Percentiles rank a stretch among this genome's conserved stretches.
These are phyloP conservation scores for Clarireedia hainanense DNA, from an alignment of 2,329 filamentous ascomycete genomes.

Conservation along the genomic window DNA sequence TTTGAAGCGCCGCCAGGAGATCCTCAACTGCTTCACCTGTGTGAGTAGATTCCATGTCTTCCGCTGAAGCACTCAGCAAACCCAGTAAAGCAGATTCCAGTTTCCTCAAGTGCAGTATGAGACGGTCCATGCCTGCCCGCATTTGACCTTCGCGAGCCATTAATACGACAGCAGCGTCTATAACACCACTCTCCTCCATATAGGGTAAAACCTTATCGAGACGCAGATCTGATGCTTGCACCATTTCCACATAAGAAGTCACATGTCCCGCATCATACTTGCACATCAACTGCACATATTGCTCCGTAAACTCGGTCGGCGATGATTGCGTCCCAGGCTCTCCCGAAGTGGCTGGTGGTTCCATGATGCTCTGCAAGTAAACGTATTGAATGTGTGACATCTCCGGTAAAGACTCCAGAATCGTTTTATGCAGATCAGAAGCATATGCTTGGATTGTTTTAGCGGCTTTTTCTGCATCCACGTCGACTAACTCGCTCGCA, in stretches of 20 bases:
- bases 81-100: conserved; percentile 73
- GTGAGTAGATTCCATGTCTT: conserved; percentile 47
- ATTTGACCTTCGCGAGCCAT: conserved; percentile 85
- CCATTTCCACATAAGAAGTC: conserved; percentile 69
- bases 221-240: conserved; percentile 70
- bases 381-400: conserved; percentile 51
- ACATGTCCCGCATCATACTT: conserved; percentile 74
- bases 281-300: conserved; percentile 88
- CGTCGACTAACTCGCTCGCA: conserved; percentile 47
- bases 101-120: conserved; percentile 72
- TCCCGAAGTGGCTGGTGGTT: conserved; percentile 42
- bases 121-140: conserved; percentile 72
- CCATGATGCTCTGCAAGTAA: conserved; percentile 64
- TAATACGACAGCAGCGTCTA: conserved; percentile 87
- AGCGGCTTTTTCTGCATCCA: conserved; percentile 50
- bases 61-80: conserved; percentile 54
- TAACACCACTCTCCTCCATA: conserved; percentile 81
- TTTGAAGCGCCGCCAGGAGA: conserved; percentile 70
- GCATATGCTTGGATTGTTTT: conserved; percentile 47
- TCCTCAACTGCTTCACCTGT: conserved; percentile 61
- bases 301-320: conserved; percentile 62
- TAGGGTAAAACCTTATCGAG: conserved; percentile 75
- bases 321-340: conserved; percentile 27
- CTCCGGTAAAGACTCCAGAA: conserved; percentile 46
- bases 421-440: conserved; percentile 45